Conservation (phyloP, 1,284 basidiomycete genomes). For the Melampsora larici-populina region DNA sequence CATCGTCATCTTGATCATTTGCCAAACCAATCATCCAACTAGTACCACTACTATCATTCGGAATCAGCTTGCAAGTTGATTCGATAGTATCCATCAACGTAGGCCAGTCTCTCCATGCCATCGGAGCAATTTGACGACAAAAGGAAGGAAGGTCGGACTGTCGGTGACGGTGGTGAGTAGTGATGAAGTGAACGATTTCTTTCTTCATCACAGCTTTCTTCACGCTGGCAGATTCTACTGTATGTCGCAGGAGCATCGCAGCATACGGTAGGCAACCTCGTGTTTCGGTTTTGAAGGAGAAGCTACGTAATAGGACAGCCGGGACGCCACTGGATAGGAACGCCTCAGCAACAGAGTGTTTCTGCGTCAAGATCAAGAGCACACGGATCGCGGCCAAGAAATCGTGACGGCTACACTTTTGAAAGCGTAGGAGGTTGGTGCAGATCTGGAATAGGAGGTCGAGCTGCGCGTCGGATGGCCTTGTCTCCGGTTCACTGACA, state of each 20-base stretch:
- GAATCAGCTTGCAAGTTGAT: slow-evolving; percentile 68
- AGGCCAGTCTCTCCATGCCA: slow-evolving; percentile 74
- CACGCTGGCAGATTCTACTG: slow-evolving; percentile 72
- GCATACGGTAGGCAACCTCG: slow-evolving; percentile 77
- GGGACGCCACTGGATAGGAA: slow-evolving; percentile 47
- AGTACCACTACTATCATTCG: slow-evolving; percentile 62
- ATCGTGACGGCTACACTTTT: slow-evolving; percentile 33
- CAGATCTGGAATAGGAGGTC: slow-evolving; percentile 42
- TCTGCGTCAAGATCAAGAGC: slow-evolving; percentile 36
- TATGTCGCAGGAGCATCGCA: slow-evolving; percentile 81
- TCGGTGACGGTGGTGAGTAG: slow-evolving; percentile 63
- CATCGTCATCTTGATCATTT: slow-evolving; percentile 27
- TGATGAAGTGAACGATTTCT: slow-evolving; percentile 62
- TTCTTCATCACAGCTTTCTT: slow-evolving; percentile 73
- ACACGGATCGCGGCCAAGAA: slow-evolving; percentile 40
- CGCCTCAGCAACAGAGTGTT: slow-evolving; percentile 35
- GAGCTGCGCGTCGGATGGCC: slow-evolving; percentile 15
- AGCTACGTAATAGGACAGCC: slow-evolving; percentile 46
- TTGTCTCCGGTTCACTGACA: background rate
- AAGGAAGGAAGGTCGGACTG: slow-evolving; percentile 70
- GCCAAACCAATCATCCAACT: slow-evolving; percentile 59
- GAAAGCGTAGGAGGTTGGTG: slow-evolving; percentile 33
- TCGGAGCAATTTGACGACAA: slow-evolving; percentile 71
- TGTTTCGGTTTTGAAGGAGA: slow-evolving; percentile 42
- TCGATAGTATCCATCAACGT: slow-evolving; percentile 72